phyloP scores from a whole-genome alignment of 1,139 yeast genomes.

The Saccharomyces hybrid region DNA sequence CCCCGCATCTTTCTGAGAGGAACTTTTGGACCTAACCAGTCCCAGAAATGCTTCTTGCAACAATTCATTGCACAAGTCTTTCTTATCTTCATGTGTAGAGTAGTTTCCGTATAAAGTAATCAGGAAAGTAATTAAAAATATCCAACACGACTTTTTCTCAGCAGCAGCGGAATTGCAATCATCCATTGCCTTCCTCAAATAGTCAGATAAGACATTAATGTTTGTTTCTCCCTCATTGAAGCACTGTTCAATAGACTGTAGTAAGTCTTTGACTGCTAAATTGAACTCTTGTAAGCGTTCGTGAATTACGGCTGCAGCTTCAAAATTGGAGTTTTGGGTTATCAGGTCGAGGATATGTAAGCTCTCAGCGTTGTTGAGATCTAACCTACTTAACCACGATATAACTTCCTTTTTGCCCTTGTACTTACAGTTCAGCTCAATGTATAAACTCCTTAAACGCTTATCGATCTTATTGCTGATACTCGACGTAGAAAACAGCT shows the following conservation, averaged over 20 bases:
- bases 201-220: constrained; percentile 5
- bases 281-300: constrained; percentile 12
- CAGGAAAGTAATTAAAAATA: constrained; percentile 17
- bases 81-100: not conserved
- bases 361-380: constrained; percentile 13
- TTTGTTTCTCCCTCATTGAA: constrained; percentile 6
- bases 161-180: constrained; percentile 8
- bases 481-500: constrained; percentile 8
- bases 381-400: constrained; percentile 14
- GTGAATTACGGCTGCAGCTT: constrained; percentile 17
- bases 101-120: constrained; percentile 12
- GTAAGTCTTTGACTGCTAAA: constrained; percentile 14
- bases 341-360: constrained; percentile 8
- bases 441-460: constrained; percentile 12
- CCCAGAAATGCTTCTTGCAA: constrained; percentile 21
- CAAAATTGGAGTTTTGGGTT: constrained; percentile 8
- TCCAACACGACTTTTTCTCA: constrained; percentile 19
- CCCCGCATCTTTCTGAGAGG: not conserved
- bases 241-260: constrained; percentile 14
- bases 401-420: constrained; percentile 8
- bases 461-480: constrained; percentile 1
- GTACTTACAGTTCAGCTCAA: constrained; percentile 15
- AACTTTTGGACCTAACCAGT: constrained; percentile 15
- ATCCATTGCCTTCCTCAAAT: constrained; percentile 12
- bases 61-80: constrained; percentile 11